Conservation (phyloP, 2,329 filamentous ascomycete genomes). For the Colletotrichum falcatum region DNA sequence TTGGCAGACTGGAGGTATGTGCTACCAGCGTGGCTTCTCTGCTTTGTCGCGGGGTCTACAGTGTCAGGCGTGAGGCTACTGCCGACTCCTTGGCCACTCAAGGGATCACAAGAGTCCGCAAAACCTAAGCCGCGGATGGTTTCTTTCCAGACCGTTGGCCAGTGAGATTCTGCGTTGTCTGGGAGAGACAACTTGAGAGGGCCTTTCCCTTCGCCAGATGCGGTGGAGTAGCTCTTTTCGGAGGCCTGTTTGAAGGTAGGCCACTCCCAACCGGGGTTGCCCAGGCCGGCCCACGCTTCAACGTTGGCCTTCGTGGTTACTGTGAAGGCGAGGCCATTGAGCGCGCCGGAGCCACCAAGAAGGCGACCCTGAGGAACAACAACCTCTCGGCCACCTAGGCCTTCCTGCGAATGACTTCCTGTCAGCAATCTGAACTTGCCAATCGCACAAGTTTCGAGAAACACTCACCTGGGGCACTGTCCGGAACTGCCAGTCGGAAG, state of each 20-base stretch:
- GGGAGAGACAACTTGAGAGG: slow-evolving; percentile 42
- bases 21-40: slow-evolving; percentile 45
- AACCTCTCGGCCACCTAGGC: slow-evolving; percentile 42
- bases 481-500: slow-evolving; percentile 46
- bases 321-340: slow-evolving; percentile 47
- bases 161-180: slow-evolving; percentile 33
- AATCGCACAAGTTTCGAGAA: neutral
- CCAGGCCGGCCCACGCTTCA: slow-evolving; percentile 46
- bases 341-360: slow-evolving; percentile 47
- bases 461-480: slow-evolving; percentile 44
- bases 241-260: slow-evolving; percentile 38
- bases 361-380: slow-evolving; percentile 43
- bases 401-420: slow-evolving; percentile 15
- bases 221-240: slow-evolving; percentile 35
- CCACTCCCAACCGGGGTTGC: slow-evolving; percentile 48
- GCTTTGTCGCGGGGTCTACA: slow-evolving; percentile 45
- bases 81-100: slow-evolving; percentile 43
- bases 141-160: slow-evolving; percentile 43
- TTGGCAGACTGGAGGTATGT: slow-evolving; percentile 44
- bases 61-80: slow-evolving; percentile 40
- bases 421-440: neutral
- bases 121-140: slow-evolving; percentile 42
- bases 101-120: slow-evolving; percentile 41
- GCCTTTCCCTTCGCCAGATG: slow-evolving; percentile 26
- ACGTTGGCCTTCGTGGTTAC: slow-evolving; percentile 43